A percentile compares a stretch with the other conserved stretches of the same genome.
Evolutionary conservation across 2,329 filamentous ascomycete species (phyloP).

Genomic region (Aspergillus floridensis): DNA sequence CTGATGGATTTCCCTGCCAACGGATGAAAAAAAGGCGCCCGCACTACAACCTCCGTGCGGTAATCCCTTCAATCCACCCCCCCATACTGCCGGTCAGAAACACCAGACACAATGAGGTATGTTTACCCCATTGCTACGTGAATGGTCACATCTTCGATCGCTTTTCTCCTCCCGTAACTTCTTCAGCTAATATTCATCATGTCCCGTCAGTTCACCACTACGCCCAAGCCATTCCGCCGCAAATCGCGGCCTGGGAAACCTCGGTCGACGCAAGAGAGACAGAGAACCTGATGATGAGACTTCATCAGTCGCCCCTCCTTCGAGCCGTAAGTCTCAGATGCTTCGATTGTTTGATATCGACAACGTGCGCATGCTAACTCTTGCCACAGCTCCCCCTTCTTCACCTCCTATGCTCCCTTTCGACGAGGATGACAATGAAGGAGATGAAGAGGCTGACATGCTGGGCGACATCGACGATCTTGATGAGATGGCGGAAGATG

Average conservation of each 20-base stretch:
- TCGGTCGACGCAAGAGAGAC: slow-evolving; percentile 60
- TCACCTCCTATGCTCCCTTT: slow-evolving; percentile 59
- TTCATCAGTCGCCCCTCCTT: slow-evolving; percentile 60
- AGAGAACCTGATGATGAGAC: slow-evolving; percentile 64
- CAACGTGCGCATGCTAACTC: slow-evolving; percentile 13
- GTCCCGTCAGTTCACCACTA: slow-evolving; percentile 68
- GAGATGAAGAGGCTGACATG: slow-evolving; percentile 56
- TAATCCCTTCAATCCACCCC: slow-evolving; percentile 7
- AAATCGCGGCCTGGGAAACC: slow-evolving; percentile 65
- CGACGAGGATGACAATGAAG: slow-evolving; percentile 46
- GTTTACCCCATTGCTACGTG: slow-evolving; percentile 7
- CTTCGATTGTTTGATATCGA: not conserved
- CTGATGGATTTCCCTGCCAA: slow-evolving; percentile 20
- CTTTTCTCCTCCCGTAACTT: not conserved
- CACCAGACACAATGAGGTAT: slow-evolving; percentile 32
- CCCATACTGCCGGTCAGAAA: slow-evolving; percentile 4
- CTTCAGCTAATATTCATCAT: not conserved
- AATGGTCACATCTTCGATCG: not conserved
- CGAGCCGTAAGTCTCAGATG: slow-evolving; percentile 55
- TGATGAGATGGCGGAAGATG: slow-evolving; percentile 68
- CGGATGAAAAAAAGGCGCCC: slow-evolving; percentile 14
- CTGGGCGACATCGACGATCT: slow-evolving; percentile 64
- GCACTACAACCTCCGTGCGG: slow-evolving; percentile 12
- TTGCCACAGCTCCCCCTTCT: slow-evolving; percentile 48
- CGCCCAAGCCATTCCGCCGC: slow-evolving; percentile 77